Evolutionary conservation across 176 grass and related monocot genomes (phyloP).

Genomic region (Triticum urartu): DNA sequence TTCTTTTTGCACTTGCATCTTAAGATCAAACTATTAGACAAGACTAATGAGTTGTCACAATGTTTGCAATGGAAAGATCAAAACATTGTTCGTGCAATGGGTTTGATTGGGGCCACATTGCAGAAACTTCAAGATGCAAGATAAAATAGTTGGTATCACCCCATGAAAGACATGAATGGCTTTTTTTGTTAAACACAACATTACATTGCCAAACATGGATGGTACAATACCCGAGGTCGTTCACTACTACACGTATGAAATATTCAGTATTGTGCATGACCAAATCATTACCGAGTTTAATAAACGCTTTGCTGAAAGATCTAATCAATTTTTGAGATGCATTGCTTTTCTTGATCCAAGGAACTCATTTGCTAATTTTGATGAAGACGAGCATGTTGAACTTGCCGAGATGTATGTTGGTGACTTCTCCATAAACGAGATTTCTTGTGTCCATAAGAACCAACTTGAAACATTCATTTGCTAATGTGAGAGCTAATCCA

Average conservation of each 20-base stretch:
- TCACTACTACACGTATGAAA: background rate
- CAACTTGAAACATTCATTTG: background rate
- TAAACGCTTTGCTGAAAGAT: background rate
- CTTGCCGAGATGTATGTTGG: background rate
- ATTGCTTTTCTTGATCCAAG: background rate
- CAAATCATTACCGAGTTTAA: background rate
- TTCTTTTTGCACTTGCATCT: no score
- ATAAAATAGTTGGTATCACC: background rate
- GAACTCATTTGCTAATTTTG: background rate
- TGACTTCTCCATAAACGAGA: background rate
- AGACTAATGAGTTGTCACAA: background rate
- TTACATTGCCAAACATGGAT: background rate
- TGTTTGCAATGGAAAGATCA: background rate
- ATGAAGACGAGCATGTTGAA: background rate
- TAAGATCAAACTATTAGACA: no score
- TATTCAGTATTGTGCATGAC: background rate
- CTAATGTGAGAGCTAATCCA: no score
- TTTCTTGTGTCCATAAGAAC: background rate
- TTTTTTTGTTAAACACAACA: background rate
- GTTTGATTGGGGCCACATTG: background rate
- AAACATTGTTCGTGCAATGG: background rate
- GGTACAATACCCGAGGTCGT: background rate
- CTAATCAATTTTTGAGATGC: background rate
- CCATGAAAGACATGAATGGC: background rate
- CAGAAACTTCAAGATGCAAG: background rate